phyloP scores from a whole-genome alignment of 371 early-diverging fungal genomes.

The Lichtheimia ramosa region DNA sequence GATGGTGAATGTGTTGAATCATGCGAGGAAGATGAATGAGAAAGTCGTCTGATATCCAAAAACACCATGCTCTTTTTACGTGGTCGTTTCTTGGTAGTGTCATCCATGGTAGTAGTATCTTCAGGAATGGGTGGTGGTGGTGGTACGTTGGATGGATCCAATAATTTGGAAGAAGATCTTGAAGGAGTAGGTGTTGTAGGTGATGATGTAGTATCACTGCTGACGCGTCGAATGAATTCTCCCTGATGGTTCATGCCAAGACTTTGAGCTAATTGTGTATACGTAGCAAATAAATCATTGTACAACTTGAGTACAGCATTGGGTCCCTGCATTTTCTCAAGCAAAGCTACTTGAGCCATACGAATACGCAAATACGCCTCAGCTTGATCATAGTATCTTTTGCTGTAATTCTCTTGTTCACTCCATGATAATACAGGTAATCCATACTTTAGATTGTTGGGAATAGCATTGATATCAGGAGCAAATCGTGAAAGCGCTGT shows the following conservation, averaged over 20 bases:
- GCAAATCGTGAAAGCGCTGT: constrained; percentile 59
- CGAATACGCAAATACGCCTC: constrained; percentile 25
- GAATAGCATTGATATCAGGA: constrained; percentile 3
- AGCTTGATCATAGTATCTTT: constrained; percentile 21
- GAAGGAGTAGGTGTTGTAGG: too few species aligned
- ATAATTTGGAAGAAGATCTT: too few species aligned
- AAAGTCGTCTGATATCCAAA: constrained; percentile 1
- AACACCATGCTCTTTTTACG: neutral
- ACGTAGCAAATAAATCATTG: constrained; percentile 60
- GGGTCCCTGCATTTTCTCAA: constrained; percentile 43
- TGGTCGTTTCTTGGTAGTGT: neutral
- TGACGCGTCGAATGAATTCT: too few species aligned
- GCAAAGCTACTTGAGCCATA: constrained; percentile 20
- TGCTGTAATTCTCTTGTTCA: constrained; percentile 2
- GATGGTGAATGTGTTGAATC: neutral
- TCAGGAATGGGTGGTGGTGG: neutral
- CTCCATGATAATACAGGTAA: constrained; percentile 6
- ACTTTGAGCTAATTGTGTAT: constrained; percentile 49
- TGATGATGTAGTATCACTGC: too few species aligned
- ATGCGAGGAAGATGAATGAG: too few species aligned
- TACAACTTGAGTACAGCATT: constrained; percentile 54
- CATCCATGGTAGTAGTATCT: neutral
- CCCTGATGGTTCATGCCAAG: constrained; percentile 6
- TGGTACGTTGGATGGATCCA: too few species aligned
- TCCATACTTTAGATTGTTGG: constrained; percentile 5